Base-by-base conservation (phyloP, 2,329 filamentous ascomycete genomes). In the Xylariaceae sp. region DNA sequence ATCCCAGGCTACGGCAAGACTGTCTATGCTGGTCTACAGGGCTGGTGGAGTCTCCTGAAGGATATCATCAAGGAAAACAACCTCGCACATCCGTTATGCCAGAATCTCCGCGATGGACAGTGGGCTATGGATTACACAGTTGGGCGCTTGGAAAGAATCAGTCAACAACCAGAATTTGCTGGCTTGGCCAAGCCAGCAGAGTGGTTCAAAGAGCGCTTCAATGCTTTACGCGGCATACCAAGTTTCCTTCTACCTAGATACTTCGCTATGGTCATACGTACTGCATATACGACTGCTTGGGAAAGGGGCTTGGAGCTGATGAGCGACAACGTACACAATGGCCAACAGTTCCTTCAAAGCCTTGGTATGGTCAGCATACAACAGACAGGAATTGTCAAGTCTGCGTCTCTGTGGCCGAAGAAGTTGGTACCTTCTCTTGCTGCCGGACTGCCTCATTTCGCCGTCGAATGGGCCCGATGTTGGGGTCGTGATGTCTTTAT, bases 401-500 rank as follows among this genome's bases (percentile, higher is more conserved):
- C 91, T 12, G 92, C 88, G 2, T 97, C 93, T 0, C 75, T 99
- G 11, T 97, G 90, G 80, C 93, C 94, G 0, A 81, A 86, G 59
- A 93, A 90, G 68, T 75, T 82, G 17, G 91, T 96, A 1, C 90
- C 93, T 1, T 93, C 88, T 45, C 79, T 99, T 61, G 93, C 94
- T 16, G 94, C 94, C 31, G 94, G 94, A 14, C 75, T 99, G 43
- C 94, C 94, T 34, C 94, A 99, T 71, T 99, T 99, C 66, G 83
- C 94, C 0, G 87, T 89, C 9, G 87, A 91, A 63, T 99, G 94
- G 92, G 92, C 93, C 45, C 83, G 94, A 63, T 97, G 93, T 71
- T 99, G 94, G 94, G 94, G 95, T 7, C 87, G 94, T 50, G 94
- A 99, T 69, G 90, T 97, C 12, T 97, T 97, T 70, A 99, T 99